These are phyloP conservation scores for Arthromyces matolae DNA, from an alignment of 768 basidiomycete genomes.

Conservation along the genomic window DNA sequence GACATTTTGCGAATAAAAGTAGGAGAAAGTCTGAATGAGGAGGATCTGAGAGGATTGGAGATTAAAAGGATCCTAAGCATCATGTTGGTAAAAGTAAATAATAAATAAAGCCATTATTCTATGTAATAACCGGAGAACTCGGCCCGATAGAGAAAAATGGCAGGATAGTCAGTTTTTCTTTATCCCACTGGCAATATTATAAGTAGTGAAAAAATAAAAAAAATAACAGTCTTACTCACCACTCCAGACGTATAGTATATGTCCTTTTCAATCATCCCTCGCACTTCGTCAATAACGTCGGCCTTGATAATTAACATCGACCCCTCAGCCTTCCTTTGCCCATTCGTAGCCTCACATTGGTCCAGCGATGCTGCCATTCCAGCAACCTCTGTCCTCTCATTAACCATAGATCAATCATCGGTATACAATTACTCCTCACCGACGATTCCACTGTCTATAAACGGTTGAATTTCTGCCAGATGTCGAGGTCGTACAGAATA, in stretches of 20 bases:
- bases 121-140: too few species aligned
- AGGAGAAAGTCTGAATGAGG: constrained; percentile 10
- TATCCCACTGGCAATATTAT: constrained; percentile 48
- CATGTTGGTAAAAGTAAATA: too few species aligned
- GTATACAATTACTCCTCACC: constrained; percentile 27
- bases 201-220: constrained; percentile 2
- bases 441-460: constrained; percentile 37
- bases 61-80: too few species aligned
- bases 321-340: constrained; percentile 42
- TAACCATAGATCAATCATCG: neutral
- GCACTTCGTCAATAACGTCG: constrained; percentile 43
- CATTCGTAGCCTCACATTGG: constrained; percentile 28
- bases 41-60: constrained; percentile 16
- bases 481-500: constrained; percentile 46
- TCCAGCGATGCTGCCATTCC: constrained; percentile 49
- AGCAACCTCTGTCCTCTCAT: constrained; percentile 37
- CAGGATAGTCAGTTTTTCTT: constrained; percentile 47
- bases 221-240: too few species aligned
- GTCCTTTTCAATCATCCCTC: constrained; percentile 29
- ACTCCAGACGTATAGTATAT: constrained; percentile 38
- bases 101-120: too few species aligned
- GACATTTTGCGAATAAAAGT: constrained; percentile 47
- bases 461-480: constrained; percentile 33
- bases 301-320: constrained; percentile 51
- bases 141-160: constrained; percentile 47